Evolutionary conservation across 768 basidiomycete genomes (phyloP).

Genomic region (Boletus fagicola): DNA sequence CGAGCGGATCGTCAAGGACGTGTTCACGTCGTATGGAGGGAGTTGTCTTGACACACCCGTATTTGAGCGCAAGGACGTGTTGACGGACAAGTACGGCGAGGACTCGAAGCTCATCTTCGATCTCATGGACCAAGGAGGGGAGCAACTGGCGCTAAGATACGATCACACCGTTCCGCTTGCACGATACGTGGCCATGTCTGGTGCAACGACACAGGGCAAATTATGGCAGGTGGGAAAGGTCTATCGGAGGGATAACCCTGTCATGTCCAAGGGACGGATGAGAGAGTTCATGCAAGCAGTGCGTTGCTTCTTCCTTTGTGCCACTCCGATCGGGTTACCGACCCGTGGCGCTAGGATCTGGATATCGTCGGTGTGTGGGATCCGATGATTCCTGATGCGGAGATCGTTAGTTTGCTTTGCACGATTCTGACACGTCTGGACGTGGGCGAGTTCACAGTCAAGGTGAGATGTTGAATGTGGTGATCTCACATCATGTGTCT

Average conservation of each 20-base stretch:
- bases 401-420: slow-evolving; percentile 78
- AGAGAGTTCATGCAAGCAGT: slow-evolving; percentile 98
- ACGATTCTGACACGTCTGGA: slow-evolving; percentile 81
- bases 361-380: slow-evolving; percentile 94
- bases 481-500: background rate
- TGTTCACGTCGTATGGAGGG: slow-evolving; percentile 87
- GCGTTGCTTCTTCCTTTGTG: slow-evolving; percentile 20
- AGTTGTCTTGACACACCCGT: slow-evolving; percentile 96
- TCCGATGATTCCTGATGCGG: slow-evolving; percentile 96
- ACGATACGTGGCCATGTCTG: slow-evolving; percentile 91
- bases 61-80: slow-evolving; percentile 94
- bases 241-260: slow-evolving; percentile 93
- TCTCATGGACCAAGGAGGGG: slow-evolving; percentile 95
- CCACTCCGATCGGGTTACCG: background rate
- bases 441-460: slow-evolving; percentile 92
- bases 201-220: slow-evolving; percentile 77
- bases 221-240: slow-evolving; percentile 99
- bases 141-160: slow-evolving; percentile 90
- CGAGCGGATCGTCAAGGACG: slow-evolving; percentile 82
- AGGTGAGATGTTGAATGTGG: slow-evolving; percentile 46
- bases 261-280: slow-evolving; percentile 98
- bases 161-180: slow-evolving; percentile 98
- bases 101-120: slow-evolving; percentile 98
- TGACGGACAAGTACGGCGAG: slow-evolving; percentile 97
- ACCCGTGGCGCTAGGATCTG: slow-evolving; percentile 63